A percentile compares a stretch with the other conserved stretches of the same genome.
These are phyloP conservation scores for Colletotrichum australisinense DNA, from an alignment of 2,329 filamentous ascomycete genomes.

Conservation along the genomic window DNA sequence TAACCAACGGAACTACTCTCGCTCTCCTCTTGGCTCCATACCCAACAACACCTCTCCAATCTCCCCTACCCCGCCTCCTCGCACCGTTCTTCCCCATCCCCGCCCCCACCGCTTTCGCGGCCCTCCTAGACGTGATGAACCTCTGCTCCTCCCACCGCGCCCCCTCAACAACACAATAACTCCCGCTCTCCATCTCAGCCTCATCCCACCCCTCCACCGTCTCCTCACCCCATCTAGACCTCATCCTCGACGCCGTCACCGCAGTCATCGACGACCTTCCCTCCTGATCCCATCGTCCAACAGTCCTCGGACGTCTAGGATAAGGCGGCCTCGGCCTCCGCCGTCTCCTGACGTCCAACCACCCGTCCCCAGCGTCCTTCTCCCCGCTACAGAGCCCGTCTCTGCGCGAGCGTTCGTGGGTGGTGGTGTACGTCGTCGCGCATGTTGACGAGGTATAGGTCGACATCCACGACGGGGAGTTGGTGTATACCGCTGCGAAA, in stretches of 20 bases:
- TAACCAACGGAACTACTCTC: constrained; percentile 5
- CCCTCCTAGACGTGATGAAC: neutral
- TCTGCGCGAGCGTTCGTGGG: constrained; percentile 4
- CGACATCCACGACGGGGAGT: constrained; percentile 29
- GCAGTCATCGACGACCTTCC: neutral
- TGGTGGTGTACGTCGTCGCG: constrained; percentile 19
- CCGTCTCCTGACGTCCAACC: neutral
- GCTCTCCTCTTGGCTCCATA: neutral
- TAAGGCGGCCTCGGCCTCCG: constrained; percentile 5
- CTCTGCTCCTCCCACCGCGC: constrained; percentile 27
- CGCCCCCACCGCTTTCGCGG: neutral
- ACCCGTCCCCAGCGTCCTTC: neutral
- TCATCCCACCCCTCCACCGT: constrained; percentile 14
- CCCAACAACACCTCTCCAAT: neutral
- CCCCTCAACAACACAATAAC: constrained; percentile 24
- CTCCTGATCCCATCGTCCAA: neutral
- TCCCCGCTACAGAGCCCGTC: neutral
- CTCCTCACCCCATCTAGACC: neutral
- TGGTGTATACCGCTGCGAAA: constrained; percentile 16
- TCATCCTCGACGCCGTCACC: neutral
- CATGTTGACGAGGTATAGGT: constrained; percentile 23
- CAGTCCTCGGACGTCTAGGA: neutral
- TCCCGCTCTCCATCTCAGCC: constrained; percentile 5
- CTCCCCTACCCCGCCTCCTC: neutral
- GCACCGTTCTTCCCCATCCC: neutral